phyloP scores from a whole-genome alignment of 495 filamentous ascomycete genomes.

The Lasiosphaeria hispida region DNA sequence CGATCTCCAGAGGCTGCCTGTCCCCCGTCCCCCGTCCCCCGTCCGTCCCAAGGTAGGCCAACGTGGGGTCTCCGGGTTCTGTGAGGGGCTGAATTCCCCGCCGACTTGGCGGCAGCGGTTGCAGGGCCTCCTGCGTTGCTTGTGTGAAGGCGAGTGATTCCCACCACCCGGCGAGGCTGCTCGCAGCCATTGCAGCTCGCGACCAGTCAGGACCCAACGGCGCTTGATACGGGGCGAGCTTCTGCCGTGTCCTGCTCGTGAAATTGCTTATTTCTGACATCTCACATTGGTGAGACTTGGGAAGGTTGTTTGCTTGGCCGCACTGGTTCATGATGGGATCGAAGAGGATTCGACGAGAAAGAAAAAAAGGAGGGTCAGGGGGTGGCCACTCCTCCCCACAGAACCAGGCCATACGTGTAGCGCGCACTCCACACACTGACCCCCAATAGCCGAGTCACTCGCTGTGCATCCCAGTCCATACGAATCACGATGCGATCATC shows the following conservation, averaged over 20 bases:
- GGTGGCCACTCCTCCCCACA: too few relatives aligned
- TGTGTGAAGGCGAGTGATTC: not conserved
- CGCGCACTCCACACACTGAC: too few relatives aligned
- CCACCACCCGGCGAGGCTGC: conserved; percentile 1
- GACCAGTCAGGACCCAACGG: not conserved
- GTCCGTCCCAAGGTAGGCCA: not conserved
- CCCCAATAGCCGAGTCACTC: too few relatives aligned
- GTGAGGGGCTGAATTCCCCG: not conserved
- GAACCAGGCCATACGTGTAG: too few relatives aligned
- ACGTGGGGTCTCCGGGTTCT: conserved; percentile 1
- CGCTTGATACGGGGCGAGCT: conserved; percentile 4
- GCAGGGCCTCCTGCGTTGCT: not conserved
- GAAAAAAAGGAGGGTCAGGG: too few relatives aligned
- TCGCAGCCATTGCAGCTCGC: too few relatives aligned
- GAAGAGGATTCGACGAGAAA: too few relatives aligned
- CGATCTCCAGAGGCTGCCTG: conserved; percentile 9
- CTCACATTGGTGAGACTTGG: not conserved
- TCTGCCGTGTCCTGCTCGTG: not conserved
- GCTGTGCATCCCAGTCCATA: too few relatives aligned
- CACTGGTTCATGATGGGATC: too few relatives aligned
- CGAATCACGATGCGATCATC: too few relatives aligned
- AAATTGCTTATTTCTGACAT: too few relatives aligned
- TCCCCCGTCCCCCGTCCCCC: too few relatives aligned
- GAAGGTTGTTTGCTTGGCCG: not conserved
- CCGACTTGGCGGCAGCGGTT: not conserved